Evolutionary conservation across 2,329 filamentous ascomycete genomes (phyloP), one percentile per base, ranked within the genome.

Genomic region (Claviceps africana): DNA sequence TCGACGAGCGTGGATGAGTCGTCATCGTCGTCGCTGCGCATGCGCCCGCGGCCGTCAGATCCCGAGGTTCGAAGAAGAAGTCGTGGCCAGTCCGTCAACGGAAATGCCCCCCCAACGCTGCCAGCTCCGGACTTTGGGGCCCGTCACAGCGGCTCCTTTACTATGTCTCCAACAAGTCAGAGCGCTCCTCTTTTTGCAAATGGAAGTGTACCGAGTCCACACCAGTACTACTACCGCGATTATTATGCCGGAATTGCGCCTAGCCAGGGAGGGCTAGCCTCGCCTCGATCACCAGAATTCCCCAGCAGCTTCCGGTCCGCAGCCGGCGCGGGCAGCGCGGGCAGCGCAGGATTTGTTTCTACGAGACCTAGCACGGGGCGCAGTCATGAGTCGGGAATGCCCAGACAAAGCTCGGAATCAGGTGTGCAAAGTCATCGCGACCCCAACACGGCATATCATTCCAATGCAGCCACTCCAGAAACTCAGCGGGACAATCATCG

Each of bases 91-190:
- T 87, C 83, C 1, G 59, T 83, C 50, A 81, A 78, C 55, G 79
- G 77, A 58, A 83, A 86, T 40, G 68, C 72, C 30, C 79, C 78
- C 5, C 83, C 84, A 0, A 77, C 72, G 51, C 64, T 84, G 17
- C 83, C 83, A 0, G 75, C 82, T 2, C 79, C 81, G 2, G 84
- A 88, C 53, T 85, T 85, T 63, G 71, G 72, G 50, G 77, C 77
- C 56, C 79, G 82, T 50, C 73, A 80, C 59, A 87, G 82, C 61
- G 83, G 79, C 30, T 81, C 83, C 50, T 82, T 87, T 59, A 76
- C 75, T 40, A 72, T 81, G 52, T 81, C 82, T 11, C 77, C 81
- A 9, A 72, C 73, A 37, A 37, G 35, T 49, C 62, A 72, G 47
- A 65, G 57, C 21, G 56, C 54, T 5, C 42, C 13, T 25, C n/a